phyloP scores from a whole-genome alignment of 164 flowering plant genomes.

The Annona cherimola region DNA sequence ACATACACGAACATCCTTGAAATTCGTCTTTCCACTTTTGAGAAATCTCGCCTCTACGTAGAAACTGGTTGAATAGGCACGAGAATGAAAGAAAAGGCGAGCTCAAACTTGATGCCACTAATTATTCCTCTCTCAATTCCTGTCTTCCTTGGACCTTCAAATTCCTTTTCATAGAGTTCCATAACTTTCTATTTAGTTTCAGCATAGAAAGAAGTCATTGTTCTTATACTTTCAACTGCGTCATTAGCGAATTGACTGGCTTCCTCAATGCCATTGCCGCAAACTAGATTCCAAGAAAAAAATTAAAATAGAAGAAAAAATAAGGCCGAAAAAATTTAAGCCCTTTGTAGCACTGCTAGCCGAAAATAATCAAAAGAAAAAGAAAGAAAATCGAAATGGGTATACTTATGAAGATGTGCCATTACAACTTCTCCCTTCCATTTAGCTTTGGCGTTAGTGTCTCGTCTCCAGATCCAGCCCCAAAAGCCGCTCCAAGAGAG shows the following conservation, averaged over 20 bases:
- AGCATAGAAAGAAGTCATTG: conserved; percentile 63
- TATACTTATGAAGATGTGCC: no score
- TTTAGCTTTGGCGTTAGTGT: no score
- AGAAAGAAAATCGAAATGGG: no score
- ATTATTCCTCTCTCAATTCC: conserved; percentile 34
- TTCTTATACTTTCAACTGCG: conserved; percentile 65
- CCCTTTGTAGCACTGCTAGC: no score
- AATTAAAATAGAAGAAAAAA: no score
- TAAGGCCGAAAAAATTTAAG: no score
- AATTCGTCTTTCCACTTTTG: conserved; percentile 22
- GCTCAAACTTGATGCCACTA: conserved; percentile 36
- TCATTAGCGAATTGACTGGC: conserved; percentile 64
- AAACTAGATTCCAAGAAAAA: no score
- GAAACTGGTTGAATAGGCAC: conserved; percentile 29
- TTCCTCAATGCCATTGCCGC: conserved; percentile 21
- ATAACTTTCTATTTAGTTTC: conserved; percentile 58
- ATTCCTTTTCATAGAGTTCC: conserved; percentile 27
- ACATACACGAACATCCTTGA: conserved; percentile 28
- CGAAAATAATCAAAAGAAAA: no score
- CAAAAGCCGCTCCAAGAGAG: no score
- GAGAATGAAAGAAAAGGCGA: conserved; percentile 29
- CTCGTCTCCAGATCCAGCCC: no score
- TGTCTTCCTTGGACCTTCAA: conserved; percentile 32
- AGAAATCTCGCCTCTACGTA: conserved; percentile 32
- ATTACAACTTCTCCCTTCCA: no score